Percentiles rank a stretch among this genome's conserved stretches.
phyloP scores from a whole-genome alignment of 2,329 filamentous ascomycete genomes.

The Sporothrix pseudoabietina region DNA sequence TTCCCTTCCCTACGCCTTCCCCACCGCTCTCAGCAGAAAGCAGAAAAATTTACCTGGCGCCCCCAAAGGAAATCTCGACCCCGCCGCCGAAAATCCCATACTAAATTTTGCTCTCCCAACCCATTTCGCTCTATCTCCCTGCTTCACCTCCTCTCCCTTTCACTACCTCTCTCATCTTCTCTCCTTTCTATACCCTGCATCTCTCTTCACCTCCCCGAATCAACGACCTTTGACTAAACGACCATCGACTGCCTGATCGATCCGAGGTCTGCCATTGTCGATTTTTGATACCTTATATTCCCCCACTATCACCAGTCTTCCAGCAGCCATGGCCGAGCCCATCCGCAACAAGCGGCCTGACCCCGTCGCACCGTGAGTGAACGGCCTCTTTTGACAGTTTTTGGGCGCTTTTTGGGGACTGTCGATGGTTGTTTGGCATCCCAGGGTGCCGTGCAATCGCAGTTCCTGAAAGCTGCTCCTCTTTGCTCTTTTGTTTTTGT shows the following conservation, averaged over 20 bases:
- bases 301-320: constrained; percentile 10
- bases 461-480: background rate
- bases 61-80: constrained; percentile 34
- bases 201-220: background rate
- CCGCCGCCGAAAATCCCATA: constrained; percentile 34
- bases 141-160: constrained; percentile 11
- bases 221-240: background rate
- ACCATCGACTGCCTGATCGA: constrained; percentile 5
- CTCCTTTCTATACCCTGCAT: constrained; percentile 30
- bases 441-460: background rate
- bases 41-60: constrained; percentile 35
- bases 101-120: constrained; percentile 31
- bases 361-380: constrained; percentile 59
- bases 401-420: background rate
- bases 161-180: constrained; percentile 36
- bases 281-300: background rate
- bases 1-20: background rate
- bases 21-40: constrained; percentile 35
- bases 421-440: background rate
- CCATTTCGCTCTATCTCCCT: constrained; percentile 24
- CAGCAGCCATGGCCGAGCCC: constrained; percentile 58
- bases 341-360: constrained; percentile 66
- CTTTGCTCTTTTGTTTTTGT: constrained; percentile 14
- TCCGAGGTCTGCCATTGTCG: constrained; percentile 13
- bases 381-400: constrained; percentile 24